Base-by-base conservation (phyloP, 257 asterid genomes). In the Solanum bulbocastanum region DNA sequence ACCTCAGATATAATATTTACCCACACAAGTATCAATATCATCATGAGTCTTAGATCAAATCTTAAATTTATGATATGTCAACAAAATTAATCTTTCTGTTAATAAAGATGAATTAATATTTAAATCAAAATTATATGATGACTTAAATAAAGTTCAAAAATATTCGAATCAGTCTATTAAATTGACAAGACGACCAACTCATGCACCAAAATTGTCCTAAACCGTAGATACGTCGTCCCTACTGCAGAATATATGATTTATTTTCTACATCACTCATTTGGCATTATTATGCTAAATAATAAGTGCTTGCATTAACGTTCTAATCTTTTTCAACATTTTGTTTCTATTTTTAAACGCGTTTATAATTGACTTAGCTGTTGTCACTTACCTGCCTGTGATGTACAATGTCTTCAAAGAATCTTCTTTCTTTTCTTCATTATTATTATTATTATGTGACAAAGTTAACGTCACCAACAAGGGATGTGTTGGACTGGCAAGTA, bases 1-100 rank as follows among this genome's bases (percentile, higher is more conserved):
- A 56, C 2, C 42, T 32, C 10, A 13, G 75, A 30, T 5, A 68
- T 27, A 13, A 68, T 66, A 12, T 22, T 27, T 66, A 27, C 2
- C 4, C 36, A 65, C 36, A 2, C 22, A 27, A 2, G 10, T 66
- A 66, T 66, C 0, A 25, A 25, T 5, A 10, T 66, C 10, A 27
- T 12, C 4, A 8, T 1, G 2, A 16, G 4, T 52, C 23, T 52
- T 52, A 15, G 23, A 5, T 52, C 23, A 52, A 56, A 56, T 56
- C n/a, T 56, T 18, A 56, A 56, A 18, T 56, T 20, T 56, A 56
- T 18, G 0, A 56, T 56, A 18, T 56, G 4, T 18, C 11, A 56
- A 0, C 9, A 18, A 6, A 6, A 52, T 52, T 2, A 18, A 6
- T 18, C 10, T 56, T 52, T 52, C 0, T 0, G 0, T 18, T 6